Evolutionary conservation across 208 protist genomes (phyloP), one percentile per base, ranked within the genome.

Genomic region (Strigomonas culicis): DNA sequence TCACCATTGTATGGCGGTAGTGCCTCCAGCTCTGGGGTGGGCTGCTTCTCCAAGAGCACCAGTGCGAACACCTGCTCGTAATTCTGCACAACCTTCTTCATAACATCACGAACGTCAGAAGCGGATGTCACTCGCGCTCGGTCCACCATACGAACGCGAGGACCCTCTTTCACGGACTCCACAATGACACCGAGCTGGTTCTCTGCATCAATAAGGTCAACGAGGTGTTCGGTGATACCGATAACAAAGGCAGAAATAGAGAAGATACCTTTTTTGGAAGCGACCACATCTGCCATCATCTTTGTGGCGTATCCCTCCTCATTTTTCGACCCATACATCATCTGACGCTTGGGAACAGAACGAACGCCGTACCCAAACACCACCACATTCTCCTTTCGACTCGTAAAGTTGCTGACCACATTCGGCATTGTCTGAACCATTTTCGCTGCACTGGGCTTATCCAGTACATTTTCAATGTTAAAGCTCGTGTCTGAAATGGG

Each of bases 101-200:
- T 78, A 32, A 82, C 76, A 36, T 57, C 53, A 43, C 64, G 69
- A 36, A 93, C 80, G 60, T 97, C 87, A 1, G 61, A 27, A 11
- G 71, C 57, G 10, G 73, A 90, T 24, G 72, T 63, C 21, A 97
- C 78, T 49, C 64, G 65, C 21, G 68, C 58, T 15, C 86, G 79
- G 44, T 88, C 86, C 50, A 97, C 71, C 79, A 89, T 90, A 31
- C 82, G 86, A 46, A 94, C 84, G 27, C 85, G 79, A 8, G 88
- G 87, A 24, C 88, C 86, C 41, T 92, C 87, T 75, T 95, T 95
- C 28, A 95, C 86, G 2, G 85, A 94, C 53, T 94, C 88, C 19
- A 93, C 84, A 60, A 95, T 79, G 61, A 86, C 74, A 34, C 87
- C 92, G 4, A 88, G 66, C 67, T 93, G 82, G 63, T 97, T 97